Conservation (phyloP, 768 basidiomycete genomes). For the Tylopilus plumbeoviolaceoides region DNA sequence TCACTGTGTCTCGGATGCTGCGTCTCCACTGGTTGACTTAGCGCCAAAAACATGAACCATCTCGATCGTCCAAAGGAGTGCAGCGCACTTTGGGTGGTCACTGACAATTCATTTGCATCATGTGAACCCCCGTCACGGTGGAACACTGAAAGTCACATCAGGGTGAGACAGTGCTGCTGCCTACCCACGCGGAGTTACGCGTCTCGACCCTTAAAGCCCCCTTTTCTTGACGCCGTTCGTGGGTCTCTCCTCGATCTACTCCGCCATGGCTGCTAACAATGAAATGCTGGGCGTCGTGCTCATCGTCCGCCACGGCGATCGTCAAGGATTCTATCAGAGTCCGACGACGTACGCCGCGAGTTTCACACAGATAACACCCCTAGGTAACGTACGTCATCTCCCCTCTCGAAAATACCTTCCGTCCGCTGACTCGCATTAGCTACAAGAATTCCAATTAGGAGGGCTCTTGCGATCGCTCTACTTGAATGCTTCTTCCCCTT, state of each 20-base stretch:
- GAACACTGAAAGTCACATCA: too few relatives aligned
- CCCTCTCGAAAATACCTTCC: not conserved
- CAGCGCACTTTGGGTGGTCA: too few relatives aligned
- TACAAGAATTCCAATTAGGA: slow-evolving; percentile 58
- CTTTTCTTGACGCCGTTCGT: not conserved
- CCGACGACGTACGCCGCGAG: slow-evolving; percentile 55
- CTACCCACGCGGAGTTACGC: not conserved
- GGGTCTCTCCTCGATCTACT: not conserved
- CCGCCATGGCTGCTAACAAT: slow-evolving; percentile 21
- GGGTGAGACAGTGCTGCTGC: not conserved
- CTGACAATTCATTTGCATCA: too few relatives aligned
- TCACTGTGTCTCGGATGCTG: too few relatives aligned
- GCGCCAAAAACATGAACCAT: too few relatives aligned
- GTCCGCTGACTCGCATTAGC: slow-evolving; percentile 28
- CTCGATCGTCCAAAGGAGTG: too few relatives aligned
- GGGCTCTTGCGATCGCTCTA: slow-evolving; percentile 49
- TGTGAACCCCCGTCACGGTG: too few relatives aligned
- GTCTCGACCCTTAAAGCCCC: not conserved
- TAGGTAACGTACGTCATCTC: slow-evolving; percentile 51
- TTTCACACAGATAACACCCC: slow-evolving; percentile 58
- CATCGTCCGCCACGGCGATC: slow-evolving; percentile 57
- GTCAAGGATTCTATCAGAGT: slow-evolving; percentile 62
- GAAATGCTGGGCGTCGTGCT: slow-evolving; percentile 54
- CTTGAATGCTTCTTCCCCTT: slow-evolving; percentile 48
- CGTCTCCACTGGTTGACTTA: too few relatives aligned